Base-by-base conservation (phyloP, 2,329 filamentous ascomycete genomes). In the Penicillium sp. region DNA sequence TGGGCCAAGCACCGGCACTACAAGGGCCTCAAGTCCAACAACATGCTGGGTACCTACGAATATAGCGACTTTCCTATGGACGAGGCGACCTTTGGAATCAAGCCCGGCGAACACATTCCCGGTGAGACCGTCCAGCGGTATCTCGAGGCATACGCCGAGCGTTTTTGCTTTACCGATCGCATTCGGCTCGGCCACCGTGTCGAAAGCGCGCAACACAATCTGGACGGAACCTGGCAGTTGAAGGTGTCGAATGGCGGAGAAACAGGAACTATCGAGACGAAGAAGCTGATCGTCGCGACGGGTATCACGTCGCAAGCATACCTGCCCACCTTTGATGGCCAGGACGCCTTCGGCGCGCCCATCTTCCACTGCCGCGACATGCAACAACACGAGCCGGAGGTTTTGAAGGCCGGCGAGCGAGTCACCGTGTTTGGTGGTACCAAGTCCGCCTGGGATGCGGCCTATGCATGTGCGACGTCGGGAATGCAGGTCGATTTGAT, bases 21-120 rank as follows among this genome's bases (percentile, higher is more conserved):
- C 71, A 84, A 86, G 0, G 86, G 85, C 1, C 81, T 94, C 51
- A 89, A 87, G 67, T 87, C 85, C 55, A 93, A 94, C 74, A 92
- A 92, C 68, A 83, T 91, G 71, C 73, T 88, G 11, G 89, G 90
- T 2, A 89, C 86, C 0, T 91, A 88, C 65, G 88, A 93, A 72
- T 92, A 85, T 67, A 85, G 86, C 0, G 90, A 91, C 67, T 91
- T 90, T 60, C 88, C 89, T 17, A 89, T 93, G 86, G 79, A 82
- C 59, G 73, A 77, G 7, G 81, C 81, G 20, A 80, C 75, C 0
- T 88, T 84, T 65, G 78, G 76, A 0, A 73, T 81, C 22, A 69
- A 80, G 53, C 66, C 72, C 6, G 84, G 83, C 15, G 71, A 87
- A 54, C 86, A 89, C 69, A 84, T 90, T 51, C 82, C 86, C 0